A percentile compares a stretch with the other conserved stretches of the same genome.
These are phyloP conservation scores for Mycena citricolor DNA, from an alignment of 1,284 basidiomycete genomes.

Conservation along the genomic window DNA sequence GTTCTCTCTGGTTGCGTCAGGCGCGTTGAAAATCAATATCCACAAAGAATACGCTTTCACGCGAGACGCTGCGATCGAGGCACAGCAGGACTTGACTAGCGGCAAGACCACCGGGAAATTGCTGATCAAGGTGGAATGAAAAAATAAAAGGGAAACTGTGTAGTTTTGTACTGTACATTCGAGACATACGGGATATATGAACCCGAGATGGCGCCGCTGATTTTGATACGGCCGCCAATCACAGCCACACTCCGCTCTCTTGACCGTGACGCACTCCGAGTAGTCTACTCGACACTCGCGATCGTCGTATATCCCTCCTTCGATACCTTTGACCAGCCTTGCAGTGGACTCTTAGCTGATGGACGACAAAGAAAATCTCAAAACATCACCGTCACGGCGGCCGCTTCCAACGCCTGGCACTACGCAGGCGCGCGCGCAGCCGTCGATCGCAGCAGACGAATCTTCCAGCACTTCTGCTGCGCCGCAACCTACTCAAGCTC, in stretches of 20 bases:
- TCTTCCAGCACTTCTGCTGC: neutral
- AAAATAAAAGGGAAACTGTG: slow-evolving; percentile 3
- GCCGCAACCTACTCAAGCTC: slow-evolving; percentile 7
- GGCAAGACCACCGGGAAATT: slow-evolving; percentile 85
- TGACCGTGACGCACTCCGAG: too few relatives aligned
- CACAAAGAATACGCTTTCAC: slow-evolving; percentile 84
- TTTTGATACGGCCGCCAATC: too few relatives aligned
- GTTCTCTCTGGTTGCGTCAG: slow-evolving; percentile 61
- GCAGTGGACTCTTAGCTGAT: slow-evolving; percentile 16
- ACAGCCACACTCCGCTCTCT: too few relatives aligned
- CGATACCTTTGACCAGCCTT: slow-evolving; percentile 6
- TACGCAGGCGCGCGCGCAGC: too few relatives aligned
- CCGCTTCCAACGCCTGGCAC: slow-evolving; percentile 26
- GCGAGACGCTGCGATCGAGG: slow-evolving; percentile 73
- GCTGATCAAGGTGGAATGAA: slow-evolving; percentile 61
- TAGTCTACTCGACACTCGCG: too few relatives aligned
- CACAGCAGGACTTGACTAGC: slow-evolving; percentile 79
- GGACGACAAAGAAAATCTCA: slow-evolving; percentile 40
- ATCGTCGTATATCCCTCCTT: neutral
- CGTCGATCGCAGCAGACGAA: too few relatives aligned
- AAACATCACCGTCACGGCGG: slow-evolving; percentile 24
- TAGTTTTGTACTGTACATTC: neutral
- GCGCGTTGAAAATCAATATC: slow-evolving; percentile 69
- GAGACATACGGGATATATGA: neutral
- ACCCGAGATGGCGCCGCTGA: neutral